These are phyloP conservation scores for Mortierella sp. DNA, from an alignment of 371 early-diverging fungal species.

Conservation along the genomic window DNA sequence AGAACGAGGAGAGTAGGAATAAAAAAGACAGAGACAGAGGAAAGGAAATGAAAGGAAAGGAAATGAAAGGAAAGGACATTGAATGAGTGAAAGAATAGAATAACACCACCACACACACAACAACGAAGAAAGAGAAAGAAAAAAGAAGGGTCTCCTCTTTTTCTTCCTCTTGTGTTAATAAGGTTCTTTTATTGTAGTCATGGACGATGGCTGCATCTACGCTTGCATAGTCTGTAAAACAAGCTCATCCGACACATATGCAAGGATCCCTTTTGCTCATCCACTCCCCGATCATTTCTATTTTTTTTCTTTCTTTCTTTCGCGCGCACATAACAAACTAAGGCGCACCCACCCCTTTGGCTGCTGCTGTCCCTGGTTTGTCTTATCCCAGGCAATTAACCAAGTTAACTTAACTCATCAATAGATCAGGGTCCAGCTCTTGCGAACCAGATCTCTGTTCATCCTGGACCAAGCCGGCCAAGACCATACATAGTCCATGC, in stretches of 20 bases:
- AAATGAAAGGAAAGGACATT: neutral
- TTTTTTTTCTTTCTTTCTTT: neutral
- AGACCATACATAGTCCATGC: neutral
- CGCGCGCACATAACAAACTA: neutral
- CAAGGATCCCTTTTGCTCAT: neutral
- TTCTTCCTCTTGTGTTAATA: neutral
- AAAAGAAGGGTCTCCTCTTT: neutral
- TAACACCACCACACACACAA: no score
- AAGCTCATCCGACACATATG: neutral
- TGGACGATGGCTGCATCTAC: neutral
- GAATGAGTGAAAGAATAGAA: neutral
- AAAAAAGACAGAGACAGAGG: neutral
- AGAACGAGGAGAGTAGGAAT: neutral
- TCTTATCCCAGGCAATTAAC: neutral
- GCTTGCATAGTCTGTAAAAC: neutral
- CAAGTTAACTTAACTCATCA: neutral
- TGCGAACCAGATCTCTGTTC: neutral
- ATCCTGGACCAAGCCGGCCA: neutral
- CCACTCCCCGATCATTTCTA: neutral
- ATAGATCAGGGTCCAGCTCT: neutral
- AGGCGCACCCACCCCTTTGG: neutral
- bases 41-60: neutral
- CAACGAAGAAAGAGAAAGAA: no score
- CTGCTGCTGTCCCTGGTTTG: neutral
- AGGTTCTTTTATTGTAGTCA: neutral